Base-by-base conservation (phyloP, 2,329 filamentous ascomycete genomes). In the Microcyclospora tardicrescens region DNA sequence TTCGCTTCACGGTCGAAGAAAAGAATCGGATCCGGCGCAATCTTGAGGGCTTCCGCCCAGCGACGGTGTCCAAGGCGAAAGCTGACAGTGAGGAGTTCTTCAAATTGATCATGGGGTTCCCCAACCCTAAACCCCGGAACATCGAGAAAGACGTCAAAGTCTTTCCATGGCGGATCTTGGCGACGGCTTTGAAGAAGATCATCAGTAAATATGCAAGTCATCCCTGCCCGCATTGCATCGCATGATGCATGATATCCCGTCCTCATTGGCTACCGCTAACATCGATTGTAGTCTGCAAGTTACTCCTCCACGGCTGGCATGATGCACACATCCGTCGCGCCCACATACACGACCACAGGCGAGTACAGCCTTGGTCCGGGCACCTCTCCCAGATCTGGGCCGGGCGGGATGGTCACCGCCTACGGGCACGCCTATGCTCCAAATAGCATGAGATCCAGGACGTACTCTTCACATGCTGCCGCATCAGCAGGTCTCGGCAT, bases 141-240 rank as follows among this genome's bases (percentile, higher is more conserved):
- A 98, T 98, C 48, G 91, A 96, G 67, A 98, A 98, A 66, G 89
- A 96, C 55, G 87, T 98, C 57, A 98, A 98, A 65, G 91, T 96
- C 10, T 98, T 96, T 56, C 81, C 86, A 4, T 98, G 91, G 91
- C 91, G 86, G 61, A 84, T 91, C 43, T 71, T 98, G 33, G 75
- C 76, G 35, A 74, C 78, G 43, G 89, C 91, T 0, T 71, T 98
- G 48, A 93, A 93, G 72, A 98, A 98, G 69, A 96, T 98, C 55
- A 93, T 98, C 58, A 80, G 84, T 54, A 98, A 98, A 81, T 98
- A 96, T 62, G 75, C 77, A 65, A 64, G 75, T 73, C 46, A 46
- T 45, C 42, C 43, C 40, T 36, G 43, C 50, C 36, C 40, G 33
- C 41, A 39, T 38, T 34, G 24, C 19, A 24, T 24, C 36, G 34